phyloP scores from a whole-genome alignment of 148 eudicot species.

The Rhododendron kiyosumense region DNA sequence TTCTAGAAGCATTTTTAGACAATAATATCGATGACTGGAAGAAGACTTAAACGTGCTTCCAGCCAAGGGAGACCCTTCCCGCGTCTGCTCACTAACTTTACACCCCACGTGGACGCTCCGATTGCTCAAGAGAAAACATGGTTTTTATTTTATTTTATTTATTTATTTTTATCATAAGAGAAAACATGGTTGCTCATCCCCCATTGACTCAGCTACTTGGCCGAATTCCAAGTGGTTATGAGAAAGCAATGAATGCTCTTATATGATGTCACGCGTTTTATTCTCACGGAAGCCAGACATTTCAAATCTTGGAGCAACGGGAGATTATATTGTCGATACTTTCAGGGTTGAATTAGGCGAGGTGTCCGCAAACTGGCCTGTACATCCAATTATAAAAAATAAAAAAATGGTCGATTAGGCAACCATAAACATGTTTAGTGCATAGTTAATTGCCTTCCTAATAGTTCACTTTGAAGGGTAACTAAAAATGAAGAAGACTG shows the following conservation, averaged over 20 bases:
- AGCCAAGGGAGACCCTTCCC: background rate
- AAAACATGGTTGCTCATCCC: background rate
- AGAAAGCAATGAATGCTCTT: too few species aligned
- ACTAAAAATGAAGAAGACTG: background rate
- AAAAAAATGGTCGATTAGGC: background rate
- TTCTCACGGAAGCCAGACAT: too few species aligned
- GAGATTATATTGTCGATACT: too few species aligned
- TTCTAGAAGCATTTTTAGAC: too few species aligned
- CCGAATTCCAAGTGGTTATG: too few species aligned
- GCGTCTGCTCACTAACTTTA: background rate
- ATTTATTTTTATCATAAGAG: background rate
- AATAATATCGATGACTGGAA: too few species aligned
- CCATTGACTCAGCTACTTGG: background rate
- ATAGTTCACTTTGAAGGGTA: slow-evolving; percentile 1
- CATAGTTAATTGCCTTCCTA: background rate
- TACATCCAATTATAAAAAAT: too few species aligned
- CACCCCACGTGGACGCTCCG: background rate
- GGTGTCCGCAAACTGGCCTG: too few species aligned
- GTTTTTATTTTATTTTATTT: too few species aligned
- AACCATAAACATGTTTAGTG: background rate
- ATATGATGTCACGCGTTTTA: too few species aligned
- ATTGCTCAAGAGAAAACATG: background rate
- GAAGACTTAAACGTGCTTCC: background rate
- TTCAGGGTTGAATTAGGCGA: too few species aligned
- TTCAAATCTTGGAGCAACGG: rapidly evolving